Evolutionary conservation across 495 filamentous ascomycete species (phyloP), one percentile per base, ranked within the genome.

Genomic region (Lophium mytilinum): DNA sequence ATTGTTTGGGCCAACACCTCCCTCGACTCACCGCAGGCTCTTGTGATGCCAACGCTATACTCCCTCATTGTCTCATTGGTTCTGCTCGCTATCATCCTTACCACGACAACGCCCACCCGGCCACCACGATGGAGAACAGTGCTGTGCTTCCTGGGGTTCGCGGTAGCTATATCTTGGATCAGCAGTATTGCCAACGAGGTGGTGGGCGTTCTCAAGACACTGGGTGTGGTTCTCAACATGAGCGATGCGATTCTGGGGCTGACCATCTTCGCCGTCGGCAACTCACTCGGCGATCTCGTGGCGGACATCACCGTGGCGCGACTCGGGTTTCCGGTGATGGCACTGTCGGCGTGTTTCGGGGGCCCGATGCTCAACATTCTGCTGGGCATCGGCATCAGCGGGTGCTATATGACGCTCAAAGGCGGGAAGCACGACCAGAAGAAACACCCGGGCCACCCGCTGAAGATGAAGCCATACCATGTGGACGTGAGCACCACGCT

Each of bases 291-390:
- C 10, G 94, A 99, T 65, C 76, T 99, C 0, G 90, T 99, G 4
- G 90, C 94, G 7, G 88, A 99, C 61, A 83, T 96, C 54, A 99
- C 94, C 0, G 87, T 99, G 37, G 94, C 94, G 9, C 76, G 88
- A 12, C 78, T 97, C 0, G 93, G 94, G 0, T 96, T 90, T 71
- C 94, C 94, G 0, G 90, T 97, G 41, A 99, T 99, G 94, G 94
- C 94, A 8, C 77, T 99, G 55, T 83, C 83, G 1, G 94, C 94
- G 30, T 99, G 94, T 66, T 97, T 97, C 64, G 94, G 94, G 14
- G 94, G 94, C 0, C 94, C 94, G 0, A 89, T 99, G 89, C 79
- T 99, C 21, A 99, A 99, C 65, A 99, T 99, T 52, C 73, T 99
- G 0, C 81, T 99, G 11, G 94, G 94, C 0, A 90, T 99, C 46